Base-by-base conservation (phyloP, 352 stramenopile species). In the Phytophthora pistaciae region DNA sequence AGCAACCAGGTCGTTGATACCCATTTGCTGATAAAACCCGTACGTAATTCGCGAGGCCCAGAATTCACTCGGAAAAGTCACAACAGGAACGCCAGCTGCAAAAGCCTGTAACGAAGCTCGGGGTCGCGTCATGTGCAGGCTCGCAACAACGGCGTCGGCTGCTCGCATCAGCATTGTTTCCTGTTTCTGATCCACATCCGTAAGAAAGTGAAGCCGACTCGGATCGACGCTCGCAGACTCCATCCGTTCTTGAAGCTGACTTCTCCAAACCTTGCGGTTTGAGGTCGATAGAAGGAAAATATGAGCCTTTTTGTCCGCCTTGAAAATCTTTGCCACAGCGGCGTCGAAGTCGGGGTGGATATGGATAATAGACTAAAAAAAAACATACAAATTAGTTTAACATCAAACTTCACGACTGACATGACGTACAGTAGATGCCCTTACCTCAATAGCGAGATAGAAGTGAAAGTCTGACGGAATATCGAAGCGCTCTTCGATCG, bases 301-400 rank as follows among this genome's bases (percentile, higher is more conserved):
- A 60, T 86, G 78, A 5, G 84, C 86, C 10, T 82, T 74, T 0
- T 71, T 60, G 53, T 95, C 88, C 21, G 67, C 53, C 0, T 74
- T 10, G 0, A 94, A 64, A 33, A 95, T 82, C 18, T 71, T 78
- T 5, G 54, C 54, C 20, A 95, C 46, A 3, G 76, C 82, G 16
- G 64, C 54, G 46, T 93, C 86, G 64, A 94, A 94, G 65, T 95
- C 86, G 0, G 86, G 82, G 33, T 95, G 88, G 27, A 93, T 78
- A 53, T 91, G 74, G n/a, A 91, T 74, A 49, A 95, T 84, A 1
- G 84, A 88, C 88, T 94, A 66, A 8, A 46, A 48, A 62, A 57
- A 33, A 44, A 38, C 40, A 46, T 20, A 16, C n/a, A 57, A 50
- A 23, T 50, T 11, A 50, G 7, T 21, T 20, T 14, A 55, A 11